These are phyloP conservation scores for Butyriboletus loyo DNA, from an alignment of 768 basidiomycete species.

Conservation along the genomic window DNA sequence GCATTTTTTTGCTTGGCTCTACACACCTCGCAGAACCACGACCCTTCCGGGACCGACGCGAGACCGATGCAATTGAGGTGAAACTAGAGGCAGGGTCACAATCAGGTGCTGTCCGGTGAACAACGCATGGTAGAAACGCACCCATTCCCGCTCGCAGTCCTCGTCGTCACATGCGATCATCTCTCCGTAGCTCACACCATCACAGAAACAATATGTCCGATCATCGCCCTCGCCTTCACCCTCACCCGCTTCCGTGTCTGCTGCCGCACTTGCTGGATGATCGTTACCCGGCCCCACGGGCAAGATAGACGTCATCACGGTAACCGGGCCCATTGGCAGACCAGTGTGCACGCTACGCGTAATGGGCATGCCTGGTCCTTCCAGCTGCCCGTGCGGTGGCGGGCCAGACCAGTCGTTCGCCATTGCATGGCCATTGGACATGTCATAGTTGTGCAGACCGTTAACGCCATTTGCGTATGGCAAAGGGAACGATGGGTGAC, in stretches of 20 bases:
- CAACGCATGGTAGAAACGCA: conserved; percentile 37
- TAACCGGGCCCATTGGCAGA: conserved; percentile 24
- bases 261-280: conserved; percentile 35
- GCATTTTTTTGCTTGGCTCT: conserved; percentile 49
- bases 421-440: conserved; percentile 34
- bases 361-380: conserved; percentile 79
- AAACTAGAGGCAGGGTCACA: conserved; percentile 49
- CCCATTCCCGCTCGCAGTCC: conserved; percentile 86
- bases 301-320: conserved; percentile 23
- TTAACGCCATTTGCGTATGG: conserved; percentile 38
- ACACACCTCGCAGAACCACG: conserved; percentile 76
- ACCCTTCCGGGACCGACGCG: conserved; percentile 59
- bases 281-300: conserved; percentile 29
- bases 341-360: conserved; percentile 38
- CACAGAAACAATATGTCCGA: conserved; percentile 81
- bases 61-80: conserved; percentile 76
- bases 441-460: conserved; percentile 41
- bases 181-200: conserved; percentile 82
- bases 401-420: conserved; percentile 49
- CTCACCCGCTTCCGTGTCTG: conserved; percentile 41
- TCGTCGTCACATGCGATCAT: conserved; percentile 93
- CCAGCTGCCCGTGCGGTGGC: conserved; percentile 52
- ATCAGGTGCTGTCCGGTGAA: conserved; percentile 6
- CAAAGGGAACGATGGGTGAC: conserved; percentile 55
- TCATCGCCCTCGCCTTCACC: conserved; percentile 58